phyloP scores from a whole-genome alignment of 148 eudicot species.

The Chenopodium quinoa region DNA sequence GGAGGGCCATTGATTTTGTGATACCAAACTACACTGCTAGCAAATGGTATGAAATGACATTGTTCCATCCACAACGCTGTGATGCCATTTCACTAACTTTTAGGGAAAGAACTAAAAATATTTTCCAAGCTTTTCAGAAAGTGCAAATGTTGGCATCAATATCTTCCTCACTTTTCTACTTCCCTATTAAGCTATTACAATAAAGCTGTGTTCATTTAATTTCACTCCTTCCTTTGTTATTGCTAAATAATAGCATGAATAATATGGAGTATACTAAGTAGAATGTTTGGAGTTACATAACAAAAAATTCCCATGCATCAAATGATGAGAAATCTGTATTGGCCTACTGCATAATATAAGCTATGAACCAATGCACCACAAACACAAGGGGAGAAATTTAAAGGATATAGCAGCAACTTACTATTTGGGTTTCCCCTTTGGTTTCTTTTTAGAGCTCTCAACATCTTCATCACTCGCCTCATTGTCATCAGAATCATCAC shows the following conservation, averaged over 20 bases:
- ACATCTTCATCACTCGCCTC: slow-evolving; percentile 35
- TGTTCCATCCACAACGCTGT: neutral
- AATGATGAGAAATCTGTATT: neutral
- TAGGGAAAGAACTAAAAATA: neutral
- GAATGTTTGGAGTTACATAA: neutral
- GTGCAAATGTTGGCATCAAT: neutral
- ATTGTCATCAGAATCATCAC: slow-evolving; percentile 24
- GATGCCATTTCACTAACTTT: neutral
- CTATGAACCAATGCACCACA: neutral
- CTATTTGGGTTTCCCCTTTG: slow-evolving; percentile 25
- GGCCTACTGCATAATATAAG: neutral
- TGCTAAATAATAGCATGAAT: neutral
- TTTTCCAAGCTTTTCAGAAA: neutral
- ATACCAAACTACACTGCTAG: neutral
- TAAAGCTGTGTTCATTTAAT: neutral
- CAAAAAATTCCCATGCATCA: neutral
- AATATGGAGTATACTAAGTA: neutral
- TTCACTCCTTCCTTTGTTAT: neutral
- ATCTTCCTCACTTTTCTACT: neutral
- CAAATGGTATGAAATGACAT: neutral
- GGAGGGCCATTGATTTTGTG: neutral
- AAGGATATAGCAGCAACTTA: slow-evolving; percentile 18
- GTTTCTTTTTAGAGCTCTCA: neutral
- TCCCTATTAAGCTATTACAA: neutral
- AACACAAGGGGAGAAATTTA: neutral